Evolutionary conservation across 257 asterid species (phyloP), one percentile per base, ranked within the genome.

Genomic region (Salvia miltiorrhiza): DNA sequence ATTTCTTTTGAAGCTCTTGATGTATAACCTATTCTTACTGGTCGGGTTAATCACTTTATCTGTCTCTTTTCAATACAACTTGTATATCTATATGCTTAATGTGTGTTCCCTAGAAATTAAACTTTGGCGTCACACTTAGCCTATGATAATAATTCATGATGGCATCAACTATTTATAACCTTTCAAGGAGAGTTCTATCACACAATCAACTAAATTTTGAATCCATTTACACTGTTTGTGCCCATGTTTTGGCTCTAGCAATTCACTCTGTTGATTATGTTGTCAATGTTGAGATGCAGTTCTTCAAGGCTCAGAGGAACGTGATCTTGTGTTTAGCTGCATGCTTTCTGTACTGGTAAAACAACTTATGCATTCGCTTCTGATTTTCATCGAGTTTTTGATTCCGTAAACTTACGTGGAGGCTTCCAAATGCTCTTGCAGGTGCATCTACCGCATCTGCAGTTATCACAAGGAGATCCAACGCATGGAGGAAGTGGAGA

Each of bases 361-460:
- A 35, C 23, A 45, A 23, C 19, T 35, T 13, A 4, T 14, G 30
- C 62, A 30, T 60, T 63, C 13, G 23, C 54, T 24, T 52, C 59
- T 57, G 43, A 45, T 47, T 72, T 72, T 23, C 35, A 40, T 70
- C 2, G 4, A 60, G 39, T 37, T 63, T 33, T 55, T 35, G 48
- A 54, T 24, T 26, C 47, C 2, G 53, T 57, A 32, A 54, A 21
- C 70, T 67, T 52, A 43, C 57, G 19, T n/a, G 48, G 52, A 24
- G 28, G 71, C 0, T 13, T 8, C 48, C 54, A 23, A 33, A 41
- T 65, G 67, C 69, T 57, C 21, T 20, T 44, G 53, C 75, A 92
- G 98, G 98, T 90, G 90, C 77, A 90, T 90, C 76, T 90, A 86
- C 75, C 95, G 97, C 33, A 73, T 92, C 66, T 85, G 96, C 88